These are phyloP conservation scores for Pestalotiopsis sp. DNA, from an alignment of 2,329 filamentous ascomycete genomes.

Conservation along the genomic window DNA sequence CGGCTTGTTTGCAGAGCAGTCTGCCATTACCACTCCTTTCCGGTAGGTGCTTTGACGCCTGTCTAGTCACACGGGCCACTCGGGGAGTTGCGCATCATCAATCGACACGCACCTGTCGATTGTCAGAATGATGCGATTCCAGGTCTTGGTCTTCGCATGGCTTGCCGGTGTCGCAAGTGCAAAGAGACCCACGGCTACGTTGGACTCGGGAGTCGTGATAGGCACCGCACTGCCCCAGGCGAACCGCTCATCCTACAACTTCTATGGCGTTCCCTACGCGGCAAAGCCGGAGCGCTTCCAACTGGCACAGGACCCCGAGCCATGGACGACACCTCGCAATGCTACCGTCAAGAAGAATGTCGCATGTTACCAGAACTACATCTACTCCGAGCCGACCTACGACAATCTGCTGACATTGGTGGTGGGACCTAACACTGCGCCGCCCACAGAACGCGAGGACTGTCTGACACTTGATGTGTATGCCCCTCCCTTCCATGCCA, in stretches of 20 bases:
- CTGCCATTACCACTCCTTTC: too few relatives aligned
- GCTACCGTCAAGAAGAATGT: background rate
- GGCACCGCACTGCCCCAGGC: background rate
- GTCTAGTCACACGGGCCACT: too few relatives aligned
- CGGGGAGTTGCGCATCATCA: too few relatives aligned
- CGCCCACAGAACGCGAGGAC: constrained; percentile 2
- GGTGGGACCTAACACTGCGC: background rate
- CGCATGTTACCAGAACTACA: constrained; percentile 9
- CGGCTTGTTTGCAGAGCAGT: too few relatives aligned
- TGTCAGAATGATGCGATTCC: background rate
- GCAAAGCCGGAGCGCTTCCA: background rate
- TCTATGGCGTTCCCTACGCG: background rate
- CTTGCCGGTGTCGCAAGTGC: background rate
- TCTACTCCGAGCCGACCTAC: background rate
- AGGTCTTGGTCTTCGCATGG: background rate
- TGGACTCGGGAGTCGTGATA: constrained; percentile 5
- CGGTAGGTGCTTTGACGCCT: too few relatives aligned
- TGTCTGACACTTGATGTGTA: constrained; percentile 9
- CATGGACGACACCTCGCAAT: constrained; percentile 5
- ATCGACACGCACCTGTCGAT: background rate
- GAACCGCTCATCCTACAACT: background rate
- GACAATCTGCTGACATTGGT: constrained; percentile 7
- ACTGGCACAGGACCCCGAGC: background rate
- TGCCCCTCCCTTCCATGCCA: background rate
- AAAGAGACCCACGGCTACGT: background rate